Percentiles rank a stretch among this genome's conserved stretches.
Evolutionary conservation across 2,329 filamentous ascomycete genomes (phyloP).

Genomic region (Ophiosphaerella korrae): DNA sequence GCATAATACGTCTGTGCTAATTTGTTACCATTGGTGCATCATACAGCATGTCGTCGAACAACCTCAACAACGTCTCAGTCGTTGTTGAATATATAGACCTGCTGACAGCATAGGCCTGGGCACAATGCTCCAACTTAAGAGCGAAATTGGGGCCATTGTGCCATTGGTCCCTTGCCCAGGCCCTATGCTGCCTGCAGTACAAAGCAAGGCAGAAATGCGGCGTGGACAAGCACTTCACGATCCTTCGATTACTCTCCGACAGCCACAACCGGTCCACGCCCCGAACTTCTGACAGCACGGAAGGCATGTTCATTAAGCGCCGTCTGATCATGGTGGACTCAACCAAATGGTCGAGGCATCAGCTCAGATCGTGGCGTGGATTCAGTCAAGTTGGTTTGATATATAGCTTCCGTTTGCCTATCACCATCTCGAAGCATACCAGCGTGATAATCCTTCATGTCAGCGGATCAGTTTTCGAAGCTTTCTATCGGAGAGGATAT

Average conservation of each 20-base stretch:
- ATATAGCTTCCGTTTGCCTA: slow-evolving; percentile 36
- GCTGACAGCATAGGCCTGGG: not conserved
- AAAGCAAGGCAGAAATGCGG: slow-evolving; percentile 31
- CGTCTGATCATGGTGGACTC: slow-evolving; percentile 29
- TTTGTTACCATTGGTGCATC: slow-evolving; percentile 18
- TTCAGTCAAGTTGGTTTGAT: slow-evolving; percentile 23
- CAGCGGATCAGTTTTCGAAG: slow-evolving; percentile 43
- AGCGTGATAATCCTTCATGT: slow-evolving; percentile 36
- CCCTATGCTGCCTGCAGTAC: slow-evolving; percentile 16
- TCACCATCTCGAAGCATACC: slow-evolving; percentile 16
- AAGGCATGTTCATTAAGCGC: slow-evolving; percentile 38
- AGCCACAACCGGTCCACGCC: slow-evolving; percentile 38
- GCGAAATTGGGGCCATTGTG: slow-evolving; percentile 14
- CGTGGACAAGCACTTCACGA: slow-evolving; percentile 18
- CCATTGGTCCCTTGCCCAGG: slow-evolving; percentile 13
- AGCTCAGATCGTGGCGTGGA: slow-evolving; percentile 38
- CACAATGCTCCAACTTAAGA: slow-evolving; percentile 12
- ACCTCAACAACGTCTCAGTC: slow-evolving; percentile 15
- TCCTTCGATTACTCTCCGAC: slow-evolving; percentile 29
- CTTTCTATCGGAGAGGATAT: slow-evolving; percentile 45
- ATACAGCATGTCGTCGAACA: slow-evolving; percentile 2
- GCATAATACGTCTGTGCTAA: slow-evolving; percentile 6
- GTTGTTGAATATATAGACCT: not conserved
- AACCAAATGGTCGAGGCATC: slow-evolving; percentile 26
- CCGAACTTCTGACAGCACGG: slow-evolving; percentile 37